A percentile compares a stretch with the other conserved stretches of the same genome.
Conservation (phyloP, 2,329 filamentous ascomycete species). For the Trichophaea hybrida region DNA sequence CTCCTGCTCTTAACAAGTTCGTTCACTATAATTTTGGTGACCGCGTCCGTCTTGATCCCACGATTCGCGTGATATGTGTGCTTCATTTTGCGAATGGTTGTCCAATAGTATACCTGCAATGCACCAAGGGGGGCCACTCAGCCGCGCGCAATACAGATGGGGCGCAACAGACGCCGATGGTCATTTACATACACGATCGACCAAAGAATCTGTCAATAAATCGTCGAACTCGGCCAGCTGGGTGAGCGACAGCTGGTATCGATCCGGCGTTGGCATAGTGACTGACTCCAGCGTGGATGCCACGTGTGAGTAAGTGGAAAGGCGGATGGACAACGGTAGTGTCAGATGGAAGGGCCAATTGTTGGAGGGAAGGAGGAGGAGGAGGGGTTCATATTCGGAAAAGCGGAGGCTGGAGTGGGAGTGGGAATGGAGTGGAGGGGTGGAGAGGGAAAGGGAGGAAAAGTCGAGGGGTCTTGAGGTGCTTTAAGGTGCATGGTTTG, state of each 20-base stretch:
- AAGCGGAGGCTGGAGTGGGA: background rate
- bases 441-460: background rate
- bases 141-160: background rate
- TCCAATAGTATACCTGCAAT: slow-evolving; percentile 82
- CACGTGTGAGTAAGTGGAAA: background rate
- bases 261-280: slow-evolving; percentile 18
- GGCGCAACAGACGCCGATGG: slow-evolving; percentile 10
- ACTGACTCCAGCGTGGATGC: background rate
- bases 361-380: background rate
- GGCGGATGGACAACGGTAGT: background rate
- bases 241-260: slow-evolving; percentile 64
- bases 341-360: background rate
- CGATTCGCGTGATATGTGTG: slow-evolving; percentile 73
- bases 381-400: background rate
- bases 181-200: slow-evolving; percentile 68
- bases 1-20: slow-evolving; percentile 26
- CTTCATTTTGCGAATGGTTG: slow-evolving; percentile 85
- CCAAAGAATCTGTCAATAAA: slow-evolving; percentile 81
- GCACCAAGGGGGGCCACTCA: slow-evolving; percentile 10
- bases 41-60: slow-evolving; percentile 53
- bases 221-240: slow-evolving; percentile 92
- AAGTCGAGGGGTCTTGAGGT: background rate
- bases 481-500: background rate
- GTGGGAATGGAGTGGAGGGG: background rate
- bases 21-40: slow-evolving; percentile 45